Base-by-base conservation (phyloP, 352 stramenopile genomes). In the Phytophthora hibernalis region DNA sequence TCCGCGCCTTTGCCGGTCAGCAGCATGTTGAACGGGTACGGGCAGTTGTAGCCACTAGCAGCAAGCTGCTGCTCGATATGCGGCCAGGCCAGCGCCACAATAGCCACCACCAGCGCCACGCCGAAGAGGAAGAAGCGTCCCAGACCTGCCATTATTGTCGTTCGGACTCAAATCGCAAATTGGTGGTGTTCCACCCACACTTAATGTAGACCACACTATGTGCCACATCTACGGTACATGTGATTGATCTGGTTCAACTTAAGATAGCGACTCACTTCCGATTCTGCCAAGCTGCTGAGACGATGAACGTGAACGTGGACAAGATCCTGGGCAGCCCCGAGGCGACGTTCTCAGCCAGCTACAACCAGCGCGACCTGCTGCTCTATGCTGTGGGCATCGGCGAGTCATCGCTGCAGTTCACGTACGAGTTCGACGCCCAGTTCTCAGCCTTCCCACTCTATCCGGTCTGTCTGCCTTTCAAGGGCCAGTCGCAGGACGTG, bases 391-490 rank as follows among this genome's bases (percentile, higher is more conserved):
- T 89, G 54, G 91, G 89, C 53, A 97, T 97, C 60, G 91, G 92
- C 65, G 92, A 91, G 63, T 83, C 80, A 2, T 77, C 89, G 30
- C 77, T 96, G 42, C 85, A 93, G 65, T 97, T 96, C 74, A 94
- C 88, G 48, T 95, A 97, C 76, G 92, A 97, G 69, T 91, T 81
- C 60, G 57, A 93, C 55, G 85, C 91, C 30, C 79, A 84, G 51
- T 97, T 97, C 72, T 71, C 78, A 15, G 90, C 88, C 7, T 97
- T 97, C 76, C 91, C 92, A 13, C 77, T 95, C 22, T 97, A 95
- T 78, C 87, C 91, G 2, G 84, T 97, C 43, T 88, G 91, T 66
- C 72, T 97, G 52, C 68, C 75, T 26, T 97, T 97, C 72, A 97
- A 97, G 67, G 91, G 89, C 62, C 76, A 82, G 47, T 93, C 83